Evolutionary conservation across 2,329 filamentous ascomycete species (phyloP), one percentile per base, ranked within the genome.

Genomic region (Tolypocladium sp.): DNA sequence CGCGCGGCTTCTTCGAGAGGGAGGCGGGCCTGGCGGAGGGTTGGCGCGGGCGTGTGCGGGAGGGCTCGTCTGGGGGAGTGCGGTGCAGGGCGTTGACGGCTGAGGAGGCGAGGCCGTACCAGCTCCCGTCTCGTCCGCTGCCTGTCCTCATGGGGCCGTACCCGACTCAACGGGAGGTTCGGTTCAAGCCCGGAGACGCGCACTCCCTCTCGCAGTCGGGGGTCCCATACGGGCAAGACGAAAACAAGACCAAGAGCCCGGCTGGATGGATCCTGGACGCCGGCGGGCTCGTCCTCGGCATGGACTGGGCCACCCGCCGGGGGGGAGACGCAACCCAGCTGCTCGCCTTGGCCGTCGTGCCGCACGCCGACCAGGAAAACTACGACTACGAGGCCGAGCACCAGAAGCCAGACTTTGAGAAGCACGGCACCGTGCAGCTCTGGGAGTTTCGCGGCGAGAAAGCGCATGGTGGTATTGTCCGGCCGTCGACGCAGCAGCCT

Each of bases 201-300:
- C 61, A 65, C 59, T 38, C 67, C 0, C 51, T 73, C 30, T 67
- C 67, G 2, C 66, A 72, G 9, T 63, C 64, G 0, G 72, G 72
- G 0, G 54, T 74, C 10, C 69, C 71, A 0, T 62, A 71, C 25
- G 63, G 68, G 6, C 60, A 67, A 12, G 65, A 71, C n/a, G 57
- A 63, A 2, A 55, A 60, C 8, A 59, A 63, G 13, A 58, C 61
- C 38, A 69, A 67, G n/a, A 56, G 62, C 35, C 65, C 64, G 63
- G 74, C 63, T 69, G 81, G 80, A 4, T 84, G 80, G 80, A 71
- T 84, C 63, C 65, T 86, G 17, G 79, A 86, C 60, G 73, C 77
- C 0, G 82, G 80, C 13, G 82, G 82, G 56, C 74, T 83, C 17
- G 76, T 82, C 5, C 68, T 80, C 5, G 73, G 76, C 33, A 77